Evolutionary conservation across 192 early-diverging fungal genomes (phyloP), one percentile per base, ranked within the genome.

Genomic region (Backusella liffmaniae): DNA sequence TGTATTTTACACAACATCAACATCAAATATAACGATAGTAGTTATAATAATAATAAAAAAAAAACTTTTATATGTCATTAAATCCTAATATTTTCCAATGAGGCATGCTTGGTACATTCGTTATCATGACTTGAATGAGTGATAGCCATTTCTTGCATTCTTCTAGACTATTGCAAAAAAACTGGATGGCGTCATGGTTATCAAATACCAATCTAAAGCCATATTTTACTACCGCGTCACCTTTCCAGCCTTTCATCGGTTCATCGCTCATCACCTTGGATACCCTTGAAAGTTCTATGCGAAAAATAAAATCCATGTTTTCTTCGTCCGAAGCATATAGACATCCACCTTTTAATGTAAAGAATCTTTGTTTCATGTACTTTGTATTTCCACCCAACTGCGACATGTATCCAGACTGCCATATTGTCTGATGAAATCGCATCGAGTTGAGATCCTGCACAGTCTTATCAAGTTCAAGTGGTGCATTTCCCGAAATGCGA

Each of bases 371-470:
- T 12, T 62, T 62, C 23, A 29, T 62, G 26, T 29, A 62, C 23
- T 62, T 62, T 62, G 56, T 62, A 29, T 62, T 62, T 26, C 56
- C 56, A 23, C 56, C 56, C 26, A 62, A 29, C 26, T 62, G 56
- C 29, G 56, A 62, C 56, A 62, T 62, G 56, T 62, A 62, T 1
- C 56, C 56, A 4, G 56, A 62, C 56, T 62, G 56, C 56, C 56
- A 62, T 29, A 29, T 9, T 0, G 56, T 62, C 23, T 62, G 56
- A 62, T 62, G 56, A 62, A 62, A 62, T 26, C 56, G 56, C 56
- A 62, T 62, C 56, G 56, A 62, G 7, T 62, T 62, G 56, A 62
- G 56, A 62, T 62, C 56, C 56, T 62, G 56, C 2, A 62, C 56
- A 29, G 56, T 62, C 56, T 29, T 62, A 10, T 62, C 23, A 0